phyloP scores from a whole-genome alignment of 495 filamentous ascomycete species.

The Xylaria sp. region DNA sequence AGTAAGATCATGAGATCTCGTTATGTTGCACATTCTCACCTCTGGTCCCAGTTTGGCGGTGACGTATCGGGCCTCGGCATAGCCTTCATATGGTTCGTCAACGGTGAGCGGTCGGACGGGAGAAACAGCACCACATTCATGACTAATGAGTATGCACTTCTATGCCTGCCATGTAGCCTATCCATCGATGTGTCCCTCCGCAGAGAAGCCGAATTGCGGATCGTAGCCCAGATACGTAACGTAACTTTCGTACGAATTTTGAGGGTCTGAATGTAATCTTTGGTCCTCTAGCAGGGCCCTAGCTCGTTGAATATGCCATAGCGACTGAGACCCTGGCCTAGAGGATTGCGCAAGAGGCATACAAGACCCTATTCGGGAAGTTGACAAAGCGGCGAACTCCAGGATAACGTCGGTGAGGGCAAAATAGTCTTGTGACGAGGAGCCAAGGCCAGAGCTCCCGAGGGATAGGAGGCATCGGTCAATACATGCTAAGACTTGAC shows the following conservation, averaged over 20 bases:
- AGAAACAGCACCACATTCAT: background rate
- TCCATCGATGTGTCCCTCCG: slow-evolving; percentile 6
- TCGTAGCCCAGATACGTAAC: background rate
- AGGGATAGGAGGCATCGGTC: background rate
- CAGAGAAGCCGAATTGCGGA: slow-evolving; percentile 15
- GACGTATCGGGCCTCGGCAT: slow-evolving; percentile 2
- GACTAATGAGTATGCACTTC: slow-evolving; percentile 15
- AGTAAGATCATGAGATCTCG: slow-evolving; percentile 23
- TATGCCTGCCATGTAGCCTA: slow-evolving; percentile 8
- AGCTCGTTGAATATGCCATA: background rate
- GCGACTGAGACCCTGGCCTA: background rate
- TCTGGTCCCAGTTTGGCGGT: background rate
- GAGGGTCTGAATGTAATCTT: background rate
- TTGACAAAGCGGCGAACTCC: background rate
- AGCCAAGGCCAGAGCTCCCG: background rate
- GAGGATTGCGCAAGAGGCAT: background rate
- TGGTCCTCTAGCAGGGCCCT: background rate
- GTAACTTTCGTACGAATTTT: background rate
- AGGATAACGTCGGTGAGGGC: background rate
- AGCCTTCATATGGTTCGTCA: background rate
- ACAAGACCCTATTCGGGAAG: background rate
- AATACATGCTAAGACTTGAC: background rate
- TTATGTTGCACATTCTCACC: slow-evolving; percentile 3
- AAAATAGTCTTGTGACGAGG: background rate
- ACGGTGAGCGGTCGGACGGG: background rate